Evolutionary conservation across 495 filamentous ascomycete species (phyloP).

Genomic region (Aspergillus homomorphus): DNA sequence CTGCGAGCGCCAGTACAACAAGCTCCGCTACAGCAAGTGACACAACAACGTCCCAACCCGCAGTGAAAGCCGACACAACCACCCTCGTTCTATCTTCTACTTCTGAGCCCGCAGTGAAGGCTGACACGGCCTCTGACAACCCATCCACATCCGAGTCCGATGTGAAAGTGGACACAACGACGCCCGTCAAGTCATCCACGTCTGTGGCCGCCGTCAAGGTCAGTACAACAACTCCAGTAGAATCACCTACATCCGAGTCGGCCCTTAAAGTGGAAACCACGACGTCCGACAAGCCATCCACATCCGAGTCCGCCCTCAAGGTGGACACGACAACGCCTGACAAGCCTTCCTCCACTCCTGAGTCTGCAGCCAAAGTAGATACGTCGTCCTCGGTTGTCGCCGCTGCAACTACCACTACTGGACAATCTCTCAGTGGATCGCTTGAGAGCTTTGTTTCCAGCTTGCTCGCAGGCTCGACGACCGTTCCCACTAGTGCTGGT

Average conservation of each 20-base stretch:
- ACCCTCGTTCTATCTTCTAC: neutral
- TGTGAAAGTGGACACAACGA: neutral
- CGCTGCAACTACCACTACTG: conserved; percentile 2
- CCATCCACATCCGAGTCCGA: neutral
- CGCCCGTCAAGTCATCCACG: neutral
- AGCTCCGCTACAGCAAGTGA: conserved; percentile 1
- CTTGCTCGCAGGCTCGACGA: neutral
- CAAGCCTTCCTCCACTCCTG: neutral
- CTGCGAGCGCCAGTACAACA: conserved; percentile 7
- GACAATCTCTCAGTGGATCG: neutral
- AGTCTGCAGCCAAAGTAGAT: neutral
- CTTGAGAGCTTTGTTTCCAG: conserved; percentile 4
- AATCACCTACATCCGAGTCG: neutral
- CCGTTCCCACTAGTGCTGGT: neutral
- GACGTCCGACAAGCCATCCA: neutral
- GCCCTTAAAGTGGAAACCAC: neutral
- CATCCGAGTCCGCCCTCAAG: neutral
- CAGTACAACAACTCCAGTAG: neutral
- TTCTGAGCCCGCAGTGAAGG: neutral
- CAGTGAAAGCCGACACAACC: neutral
- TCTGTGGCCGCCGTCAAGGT: neutral
- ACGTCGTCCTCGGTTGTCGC: neutral
- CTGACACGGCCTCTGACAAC: neutral
- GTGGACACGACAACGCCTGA: neutral
- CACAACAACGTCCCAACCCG: conserved; percentile 2